These are phyloP conservation scores for Scutellaria minor DNA, from an alignment of 257 asterid species.

Conservation along the genomic window DNA sequence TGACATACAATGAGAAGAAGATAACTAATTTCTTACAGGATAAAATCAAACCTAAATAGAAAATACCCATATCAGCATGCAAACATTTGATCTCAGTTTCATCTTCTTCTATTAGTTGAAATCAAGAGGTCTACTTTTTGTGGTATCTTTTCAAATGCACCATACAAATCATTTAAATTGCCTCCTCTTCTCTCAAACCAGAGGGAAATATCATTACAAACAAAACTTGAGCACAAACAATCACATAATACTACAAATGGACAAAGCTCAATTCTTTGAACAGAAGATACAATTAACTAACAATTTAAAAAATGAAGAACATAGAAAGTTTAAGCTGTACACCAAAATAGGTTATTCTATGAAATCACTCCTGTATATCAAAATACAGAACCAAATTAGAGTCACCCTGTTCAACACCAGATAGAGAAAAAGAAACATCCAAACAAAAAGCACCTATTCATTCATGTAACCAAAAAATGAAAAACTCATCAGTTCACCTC, in stretches of 20 bases:
- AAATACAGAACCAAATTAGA: conserved; percentile 31
- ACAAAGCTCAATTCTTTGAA: conserved; percentile 14
- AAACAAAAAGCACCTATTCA: conserved; percentile 28
- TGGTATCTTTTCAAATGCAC: not conserved
- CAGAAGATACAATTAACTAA: conserved; percentile 27
- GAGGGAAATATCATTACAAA: not conserved
- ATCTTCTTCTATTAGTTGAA: not conserved
- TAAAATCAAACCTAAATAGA: conserved; percentile 15
- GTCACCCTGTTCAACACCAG: conserved; percentile 40
- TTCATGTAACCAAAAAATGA: conserved; percentile 12
- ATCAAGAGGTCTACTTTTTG: not conserved
- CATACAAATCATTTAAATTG: not conserved
- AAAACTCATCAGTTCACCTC: conserved; percentile 43
- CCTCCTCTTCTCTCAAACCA: conserved; percentile 6
- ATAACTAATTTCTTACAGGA: conserved; percentile 9
- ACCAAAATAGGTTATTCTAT: conserved; percentile 30
- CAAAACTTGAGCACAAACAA: not conserved
- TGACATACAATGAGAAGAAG: not conserved
- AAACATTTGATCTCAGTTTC: not conserved
- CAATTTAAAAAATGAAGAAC: conserved; percentile 26
- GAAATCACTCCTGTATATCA: conserved; percentile 33
- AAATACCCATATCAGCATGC: conserved; percentile 19
- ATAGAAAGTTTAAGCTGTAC: conserved; percentile 35
- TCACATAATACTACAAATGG: conserved; percentile 12
- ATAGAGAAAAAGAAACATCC: conserved; percentile 32